These are phyloP conservation scores for Agrocybe pediades DNA, from an alignment of 768 basidiomycete genomes.

Conservation along the genomic window DNA sequence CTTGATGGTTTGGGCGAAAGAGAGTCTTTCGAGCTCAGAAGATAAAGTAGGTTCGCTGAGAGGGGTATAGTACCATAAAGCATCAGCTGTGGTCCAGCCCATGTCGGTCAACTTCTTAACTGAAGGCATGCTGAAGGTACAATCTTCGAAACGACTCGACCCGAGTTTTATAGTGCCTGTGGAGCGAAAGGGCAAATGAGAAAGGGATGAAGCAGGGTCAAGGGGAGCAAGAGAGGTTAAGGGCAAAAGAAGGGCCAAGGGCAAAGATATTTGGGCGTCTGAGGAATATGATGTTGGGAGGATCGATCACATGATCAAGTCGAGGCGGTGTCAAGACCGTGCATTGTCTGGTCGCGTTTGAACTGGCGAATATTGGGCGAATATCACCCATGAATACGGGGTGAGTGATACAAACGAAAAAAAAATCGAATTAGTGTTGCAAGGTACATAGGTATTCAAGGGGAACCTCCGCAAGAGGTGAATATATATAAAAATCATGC, in stretches of 20 bases:
- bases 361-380: neutral
- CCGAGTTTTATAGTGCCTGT: neutral
- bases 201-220: constrained; percentile 2
- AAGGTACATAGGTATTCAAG: constrained; percentile 13
- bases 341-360: neutral
- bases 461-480: constrained; percentile 4
- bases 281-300: neutral
- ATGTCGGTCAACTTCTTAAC: constrained; percentile 34
- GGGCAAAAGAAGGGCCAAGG: neutral
- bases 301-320: constrained; percentile 17
- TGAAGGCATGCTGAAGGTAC: constrained; percentile 11
- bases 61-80: constrained; percentile 35
- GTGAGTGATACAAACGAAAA: neutral
- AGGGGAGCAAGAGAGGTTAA: constrained; percentile 6
- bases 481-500: constrained; percentile 12
- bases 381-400: neutral
- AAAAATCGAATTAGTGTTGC: constrained; percentile 4
- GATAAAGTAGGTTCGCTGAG: constrained; percentile 44
- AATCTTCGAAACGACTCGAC: neutral
- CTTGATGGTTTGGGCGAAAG: constrained; percentile 30
- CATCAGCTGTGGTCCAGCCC: constrained; percentile 33
- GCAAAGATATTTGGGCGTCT: neutral
- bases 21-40: constrained; percentile 40
- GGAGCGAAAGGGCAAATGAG: neutral
- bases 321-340: constrained; percentile 3